Evolutionary conservation across 2,329 filamentous ascomycete species (phyloP), one percentile per base, ranked within the genome.

Genomic region (Rutstroemia sydowiana): DNA sequence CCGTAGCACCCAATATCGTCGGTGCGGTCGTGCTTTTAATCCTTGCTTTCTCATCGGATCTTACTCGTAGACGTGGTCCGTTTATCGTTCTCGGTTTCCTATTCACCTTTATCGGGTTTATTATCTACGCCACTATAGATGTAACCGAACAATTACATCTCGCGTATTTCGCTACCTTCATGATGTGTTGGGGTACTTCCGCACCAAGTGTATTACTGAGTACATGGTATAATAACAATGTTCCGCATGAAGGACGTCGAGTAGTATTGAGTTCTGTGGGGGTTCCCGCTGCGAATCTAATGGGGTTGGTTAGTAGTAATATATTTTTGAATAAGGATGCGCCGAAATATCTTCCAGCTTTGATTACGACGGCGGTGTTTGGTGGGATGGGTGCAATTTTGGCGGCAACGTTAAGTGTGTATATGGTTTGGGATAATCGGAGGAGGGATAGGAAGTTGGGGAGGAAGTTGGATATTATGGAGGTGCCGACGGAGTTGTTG

Each of bases 1-100:
- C 87, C 0, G 87, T 92, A 0, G 88, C 87, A 0, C 88, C 88
- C 1, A 92, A 91, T 61, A 76, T 88, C 42, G 81, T 79, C 0
- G 88, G 87, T 1, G 85, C 87, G 0, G 77, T 78, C 1, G 83
- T 89, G 75, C 72, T 91, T 3, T 72, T 92, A 0, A 69, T 90
- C 13, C 72, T 91, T 0, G 87, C 85, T 0, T 91, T 89, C 59
- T 68, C 76, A 4, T 87, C 82, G 2, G 87, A 92, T 63, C 75
- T 73, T 39, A 61, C 57, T 1, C 54, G 61, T 6, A 48, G 57
- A 16, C 50, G 64, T 37, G 59, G 84, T 50, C 85, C 86, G 0
- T 90, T 90, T 65, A 84, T 92, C 59, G 80, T 81, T 0, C 69
- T 87, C 3, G 86, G 85, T 0, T 91, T 89, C 66, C 66, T 79